Conservation (phyloP, 1,284 basidiomycete genomes). For the Apiotrichum veenhuisii region DNA sequence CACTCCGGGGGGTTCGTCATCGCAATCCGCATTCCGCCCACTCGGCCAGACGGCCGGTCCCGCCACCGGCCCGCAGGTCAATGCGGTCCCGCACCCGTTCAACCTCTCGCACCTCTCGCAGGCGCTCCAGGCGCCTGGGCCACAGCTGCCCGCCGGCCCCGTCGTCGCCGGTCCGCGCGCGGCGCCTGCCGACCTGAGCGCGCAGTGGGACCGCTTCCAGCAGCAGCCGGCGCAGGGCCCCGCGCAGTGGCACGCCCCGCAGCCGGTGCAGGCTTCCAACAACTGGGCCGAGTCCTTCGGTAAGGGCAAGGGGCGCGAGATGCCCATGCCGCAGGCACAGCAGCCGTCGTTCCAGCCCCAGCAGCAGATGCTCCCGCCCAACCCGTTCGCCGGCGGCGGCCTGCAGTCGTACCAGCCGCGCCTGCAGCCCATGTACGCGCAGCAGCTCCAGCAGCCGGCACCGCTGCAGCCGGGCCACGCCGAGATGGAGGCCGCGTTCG, state of each 20-base stretch:
- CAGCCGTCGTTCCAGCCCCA: conserved; percentile 7
- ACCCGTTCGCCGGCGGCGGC: conserved; percentile 14
- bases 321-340: conserved; percentile 1
- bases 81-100: conserved; percentile 38
- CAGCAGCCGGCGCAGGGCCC: conserved; percentile 9
- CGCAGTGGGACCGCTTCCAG: conserved; percentile 15
- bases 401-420: conserved; percentile 19
- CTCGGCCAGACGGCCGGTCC: conserved; percentile 1
- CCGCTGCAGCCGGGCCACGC: conserved; percentile 9
- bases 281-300: conserved; percentile 18
- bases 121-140: conserved; percentile 27
- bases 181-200: conserved; percentile 11
- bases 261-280: background rate
- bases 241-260: conserved; percentile 19
- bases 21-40: conserved; percentile 19
- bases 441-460: conserved; percentile 38
- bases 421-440: conserved; percentile 18
- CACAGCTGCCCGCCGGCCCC: conserved; percentile 5
- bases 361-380: conserved; percentile 11
- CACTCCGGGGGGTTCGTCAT: conserved; percentile 9
- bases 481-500: conserved; percentile 68
- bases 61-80: conserved; percentile 8
- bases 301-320: conserved; percentile 28
- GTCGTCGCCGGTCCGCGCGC: background rate
- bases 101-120: conserved; percentile 44